phyloP scores from a whole-genome alignment of 257 asterid genomes.

The Ilex aquifolium region DNA sequence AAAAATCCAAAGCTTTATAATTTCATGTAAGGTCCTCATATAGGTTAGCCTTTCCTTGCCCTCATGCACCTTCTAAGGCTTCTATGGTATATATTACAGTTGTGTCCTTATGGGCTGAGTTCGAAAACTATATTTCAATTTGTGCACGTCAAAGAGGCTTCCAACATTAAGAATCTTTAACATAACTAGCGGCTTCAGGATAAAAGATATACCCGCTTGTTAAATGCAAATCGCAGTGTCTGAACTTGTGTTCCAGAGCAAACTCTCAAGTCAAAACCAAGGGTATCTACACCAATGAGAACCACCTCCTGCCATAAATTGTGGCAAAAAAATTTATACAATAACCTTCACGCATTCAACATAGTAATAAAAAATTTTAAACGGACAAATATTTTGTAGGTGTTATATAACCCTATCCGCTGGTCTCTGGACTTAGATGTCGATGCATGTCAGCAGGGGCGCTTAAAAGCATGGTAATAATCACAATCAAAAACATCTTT shows the following conservation, averaged over 20 bases:
- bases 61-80: too few relatives aligned
- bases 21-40: too few relatives aligned
- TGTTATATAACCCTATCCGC: neutral
- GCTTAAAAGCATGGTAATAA: neutral
- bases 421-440: too few relatives aligned
- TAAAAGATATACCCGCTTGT: constrained; percentile 57
- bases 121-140: too few relatives aligned
- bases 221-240: constrained; percentile 81
- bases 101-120: too few relatives aligned
- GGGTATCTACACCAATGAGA: constrained; percentile 85
- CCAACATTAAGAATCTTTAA: neutral
- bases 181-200: neutral
- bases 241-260: constrained; percentile 92
- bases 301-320: constrained; percentile 64
- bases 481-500: neutral
- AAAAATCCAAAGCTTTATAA: too few relatives aligned
- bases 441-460: neutral
- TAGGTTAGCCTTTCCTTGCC: too few relatives aligned
- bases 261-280: constrained; percentile 90
- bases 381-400: too few relatives aligned
- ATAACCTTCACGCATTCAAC: neutral
- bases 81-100: too few relatives aligned
- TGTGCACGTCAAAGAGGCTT: too few relatives aligned
- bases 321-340: constrained; percentile 11
- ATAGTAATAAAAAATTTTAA: too few relatives aligned